A percentile compares a stretch with the other conserved stretches of the same genome.
phyloP scores from a whole-genome alignment of 495 filamentous ascomycete genomes.

The Hapsidospora chrysogenum region DNA sequence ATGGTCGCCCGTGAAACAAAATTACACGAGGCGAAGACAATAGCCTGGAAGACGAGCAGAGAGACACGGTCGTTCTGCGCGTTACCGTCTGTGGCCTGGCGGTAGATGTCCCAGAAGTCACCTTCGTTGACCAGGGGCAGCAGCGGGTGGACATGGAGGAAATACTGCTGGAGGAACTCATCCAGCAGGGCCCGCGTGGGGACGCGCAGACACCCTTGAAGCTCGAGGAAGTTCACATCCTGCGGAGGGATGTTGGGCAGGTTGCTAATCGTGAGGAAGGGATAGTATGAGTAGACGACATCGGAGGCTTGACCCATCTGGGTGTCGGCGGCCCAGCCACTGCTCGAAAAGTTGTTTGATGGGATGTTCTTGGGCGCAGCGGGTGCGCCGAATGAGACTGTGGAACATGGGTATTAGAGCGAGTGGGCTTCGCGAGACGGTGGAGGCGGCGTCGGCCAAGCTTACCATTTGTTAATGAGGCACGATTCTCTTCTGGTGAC shows the following conservation, averaged over 20 bases:
- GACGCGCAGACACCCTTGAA: conserved; percentile 24
- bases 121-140: conserved; percentile 30
- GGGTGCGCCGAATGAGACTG: too few species aligned
- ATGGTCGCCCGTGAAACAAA: conserved; percentile 24
- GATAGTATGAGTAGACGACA: conserved; percentile 4
- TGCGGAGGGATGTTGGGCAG: conserved; percentile 21
- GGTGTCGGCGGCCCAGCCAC: too few species aligned
- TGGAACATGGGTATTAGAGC: too few species aligned
- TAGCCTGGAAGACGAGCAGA: conserved; percentile 29
- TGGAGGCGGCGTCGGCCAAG: too few species aligned
- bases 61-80: conserved; percentile 11
- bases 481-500: too few species aligned
- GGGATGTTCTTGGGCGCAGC: too few species aligned
- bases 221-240: conserved; percentile 25
- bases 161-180: conserved; percentile 31
- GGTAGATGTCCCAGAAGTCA: conserved; percentile 28
- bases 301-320: too few species aligned
- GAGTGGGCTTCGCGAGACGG: too few species aligned
- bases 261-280: conserved; percentile 19
- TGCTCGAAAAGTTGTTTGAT: too few species aligned
- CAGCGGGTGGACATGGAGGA: conserved; percentile 28
- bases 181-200: conserved; percentile 19
- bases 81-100: background rate
- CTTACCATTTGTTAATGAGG: too few species aligned
- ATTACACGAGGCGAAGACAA: conserved; percentile 29